A percentile compares a stretch with the other conserved stretches of the same genome.
Evolutionary conservation across 345 rosid species (phyloP).

Genomic region (Salix purpurea): DNA sequence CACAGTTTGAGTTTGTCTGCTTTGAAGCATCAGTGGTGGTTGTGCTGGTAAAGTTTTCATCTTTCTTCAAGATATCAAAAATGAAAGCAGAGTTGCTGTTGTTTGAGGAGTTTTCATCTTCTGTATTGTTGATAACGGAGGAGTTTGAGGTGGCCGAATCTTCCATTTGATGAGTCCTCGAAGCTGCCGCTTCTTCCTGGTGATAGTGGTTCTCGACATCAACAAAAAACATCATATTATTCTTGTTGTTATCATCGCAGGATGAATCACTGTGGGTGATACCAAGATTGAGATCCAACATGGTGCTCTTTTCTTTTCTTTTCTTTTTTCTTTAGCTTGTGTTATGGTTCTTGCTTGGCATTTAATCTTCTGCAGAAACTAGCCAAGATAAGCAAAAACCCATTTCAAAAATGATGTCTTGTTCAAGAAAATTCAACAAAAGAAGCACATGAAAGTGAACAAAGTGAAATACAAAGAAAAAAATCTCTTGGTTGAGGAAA

Average conservation of each 20-base stretch:
- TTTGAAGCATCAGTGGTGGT: not conserved
- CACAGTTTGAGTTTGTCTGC: constrained; percentile 13
- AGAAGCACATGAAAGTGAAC: not conserved
- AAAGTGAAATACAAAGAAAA: not conserved
- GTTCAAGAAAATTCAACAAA: not conserved
- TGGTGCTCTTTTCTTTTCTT: not conserved
- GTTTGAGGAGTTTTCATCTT: constrained; percentile 41
- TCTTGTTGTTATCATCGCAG: constrained; percentile 12
- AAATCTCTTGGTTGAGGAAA: not conserved
- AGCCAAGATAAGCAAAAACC: not conserved
- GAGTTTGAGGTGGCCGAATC: constrained; percentile 53
- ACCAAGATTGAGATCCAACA: constrained; percentile 72
- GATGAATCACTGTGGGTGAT: constrained; percentile 32
- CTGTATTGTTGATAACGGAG: constrained; percentile 37
- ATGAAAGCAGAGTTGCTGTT: constrained; percentile 27
- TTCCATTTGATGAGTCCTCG: constrained; percentile 17
- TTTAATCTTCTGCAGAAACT: not conserved
- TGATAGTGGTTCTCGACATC: not conserved
- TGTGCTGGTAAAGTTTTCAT: not conserved
- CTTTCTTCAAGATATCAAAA: constrained; percentile 45
- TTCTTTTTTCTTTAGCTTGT: not conserved
- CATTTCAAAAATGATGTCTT: not conserved
- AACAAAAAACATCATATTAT: not conserved
- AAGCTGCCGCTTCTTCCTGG: not conserved
- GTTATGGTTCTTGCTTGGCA: not conserved